A percentile compares a stretch with the other conserved stretches of the same genome.
Conservation (phyloP, 1,284 basidiomycete genomes). For the Stereum hirsutum region DNA sequence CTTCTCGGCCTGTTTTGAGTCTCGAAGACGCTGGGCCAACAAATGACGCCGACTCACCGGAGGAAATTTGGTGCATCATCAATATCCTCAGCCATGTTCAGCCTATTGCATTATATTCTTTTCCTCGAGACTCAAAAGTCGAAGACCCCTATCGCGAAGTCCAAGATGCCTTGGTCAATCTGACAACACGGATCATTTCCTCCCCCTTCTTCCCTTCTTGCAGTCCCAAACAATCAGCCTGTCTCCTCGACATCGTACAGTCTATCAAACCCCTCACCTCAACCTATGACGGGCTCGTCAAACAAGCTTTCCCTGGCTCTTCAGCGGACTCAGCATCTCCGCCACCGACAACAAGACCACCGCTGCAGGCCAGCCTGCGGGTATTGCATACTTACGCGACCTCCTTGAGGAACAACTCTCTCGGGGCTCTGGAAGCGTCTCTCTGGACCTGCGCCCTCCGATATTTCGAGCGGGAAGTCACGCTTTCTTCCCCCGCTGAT, state of each 20-base stretch:
- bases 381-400: conserved; percentile 22
- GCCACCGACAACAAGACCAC: conserved; percentile 8
- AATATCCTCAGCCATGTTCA: neutral
- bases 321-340: no score
- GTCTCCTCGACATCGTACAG: conserved; percentile 16
- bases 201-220: conserved; percentile 9
- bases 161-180: conserved; percentile 15
- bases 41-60: conserved; percentile 8
- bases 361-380: conserved; percentile 16
- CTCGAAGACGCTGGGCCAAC: neutral
- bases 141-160: neutral
- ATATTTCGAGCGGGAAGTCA: conserved; percentile 29
- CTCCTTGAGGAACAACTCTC: conserved; percentile 22
- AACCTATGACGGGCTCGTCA: conserved; percentile 23
- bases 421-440: conserved; percentile 37
- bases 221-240: neutral
- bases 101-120: conserved; percentile 11
- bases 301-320: neutral
- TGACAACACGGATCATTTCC: conserved; percentile 20
- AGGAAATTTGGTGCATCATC: conserved; percentile 6
- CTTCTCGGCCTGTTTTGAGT: conserved; percentile 5
- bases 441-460: conserved; percentile 43
- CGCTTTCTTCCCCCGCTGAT: neutral
- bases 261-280: conserved; percentile 19
- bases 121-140: neutral